Percentiles rank a stretch among this genome's conserved stretches.
Conservation (phyloP, 179 eudicot species). For the Beta macrorhiza region DNA sequence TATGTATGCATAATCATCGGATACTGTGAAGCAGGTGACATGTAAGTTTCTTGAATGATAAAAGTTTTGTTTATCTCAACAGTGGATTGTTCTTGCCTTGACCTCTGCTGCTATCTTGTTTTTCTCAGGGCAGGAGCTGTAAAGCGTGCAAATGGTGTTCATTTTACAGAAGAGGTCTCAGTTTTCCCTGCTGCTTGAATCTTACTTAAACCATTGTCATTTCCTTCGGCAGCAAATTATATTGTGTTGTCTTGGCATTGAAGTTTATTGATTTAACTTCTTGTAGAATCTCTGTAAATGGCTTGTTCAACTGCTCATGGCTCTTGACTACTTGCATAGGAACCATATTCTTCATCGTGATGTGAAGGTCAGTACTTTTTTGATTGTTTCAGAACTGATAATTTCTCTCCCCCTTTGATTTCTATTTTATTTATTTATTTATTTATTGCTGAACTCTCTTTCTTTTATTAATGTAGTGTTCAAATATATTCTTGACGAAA, state of each 20-base stretch:
- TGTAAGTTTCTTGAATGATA: conserved; percentile 52
- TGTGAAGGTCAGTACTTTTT: conserved; percentile 67
- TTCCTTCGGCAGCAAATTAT: conserved; percentile 11
- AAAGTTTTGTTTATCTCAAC: background rate
- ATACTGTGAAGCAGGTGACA: conserved; percentile 97
- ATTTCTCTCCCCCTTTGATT: background rate
- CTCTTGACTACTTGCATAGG: conserved; percentile 87
- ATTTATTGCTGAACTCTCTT: conserved; percentile 23
- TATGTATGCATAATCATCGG: conserved; percentile 93
- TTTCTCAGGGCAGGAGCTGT: conserved; percentile 74
- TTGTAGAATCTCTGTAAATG: conserved; percentile 85
- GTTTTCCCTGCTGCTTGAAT: conserved; percentile 4
- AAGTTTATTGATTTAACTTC: conserved; percentile 19
- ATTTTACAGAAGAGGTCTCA: conserved; percentile 83
- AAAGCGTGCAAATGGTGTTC: conserved; percentile 66
- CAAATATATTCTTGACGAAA: conserved; percentile 89
- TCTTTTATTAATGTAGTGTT: conserved; percentile 58
- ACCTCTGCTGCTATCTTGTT: conserved; percentile 20
- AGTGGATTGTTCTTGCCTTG: conserved; percentile 10
- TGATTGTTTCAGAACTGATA: background rate
- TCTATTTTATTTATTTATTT: background rate
- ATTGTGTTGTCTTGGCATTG: conserved; percentile 3
- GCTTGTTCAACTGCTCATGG: conserved; percentile 91
- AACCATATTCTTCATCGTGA: conserved; percentile 96
- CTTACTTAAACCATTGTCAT: background rate